phyloP scores from a whole-genome alignment of 371 early-diverging fungal species.

The Mucor lusitanicus region DNA sequence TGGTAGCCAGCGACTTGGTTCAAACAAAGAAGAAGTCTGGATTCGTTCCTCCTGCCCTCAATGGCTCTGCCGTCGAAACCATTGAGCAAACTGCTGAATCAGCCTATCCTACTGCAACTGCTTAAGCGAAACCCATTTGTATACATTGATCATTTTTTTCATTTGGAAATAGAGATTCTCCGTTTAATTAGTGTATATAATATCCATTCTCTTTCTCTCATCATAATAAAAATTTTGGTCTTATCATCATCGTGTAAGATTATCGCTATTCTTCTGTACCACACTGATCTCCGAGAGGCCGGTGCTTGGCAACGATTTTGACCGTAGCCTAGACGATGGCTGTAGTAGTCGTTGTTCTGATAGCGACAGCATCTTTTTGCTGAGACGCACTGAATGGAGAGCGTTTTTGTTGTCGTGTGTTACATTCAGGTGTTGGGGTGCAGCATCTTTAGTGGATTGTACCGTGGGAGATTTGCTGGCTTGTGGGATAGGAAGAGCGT shows the following conservation, averaged over 20 bases:
- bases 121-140: background rate
- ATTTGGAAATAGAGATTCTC: conserved; percentile 1
- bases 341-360: conserved; percentile 1
- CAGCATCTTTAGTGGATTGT: background rate
- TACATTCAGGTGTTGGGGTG: background rate
- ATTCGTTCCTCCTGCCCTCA: conserved; percentile 12
- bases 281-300: conserved; percentile 14
- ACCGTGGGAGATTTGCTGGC: conserved; percentile 2
- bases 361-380: conserved; percentile 18
- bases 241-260: background rate
- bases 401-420: conserved; percentile 6
- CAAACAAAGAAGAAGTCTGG: conserved; percentile 23
- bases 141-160: conserved; percentile 1
- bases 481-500: background rate
- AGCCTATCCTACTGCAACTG: conserved; percentile 22
- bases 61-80: conserved; percentile 3
- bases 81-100: conserved; percentile 18
- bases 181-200: background rate
- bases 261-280: background rate
- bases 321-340: conserved; percentile 11
- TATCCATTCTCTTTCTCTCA: background rate
- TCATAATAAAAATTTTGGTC: background rate
- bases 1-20: conserved; percentile 22
- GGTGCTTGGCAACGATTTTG: conserved; percentile 27
- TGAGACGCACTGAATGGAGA: conserved; percentile 15